Base-by-base conservation (phyloP, 495 filamentous ascomycete genomes). In the Bathelium albidoporum region DNA sequence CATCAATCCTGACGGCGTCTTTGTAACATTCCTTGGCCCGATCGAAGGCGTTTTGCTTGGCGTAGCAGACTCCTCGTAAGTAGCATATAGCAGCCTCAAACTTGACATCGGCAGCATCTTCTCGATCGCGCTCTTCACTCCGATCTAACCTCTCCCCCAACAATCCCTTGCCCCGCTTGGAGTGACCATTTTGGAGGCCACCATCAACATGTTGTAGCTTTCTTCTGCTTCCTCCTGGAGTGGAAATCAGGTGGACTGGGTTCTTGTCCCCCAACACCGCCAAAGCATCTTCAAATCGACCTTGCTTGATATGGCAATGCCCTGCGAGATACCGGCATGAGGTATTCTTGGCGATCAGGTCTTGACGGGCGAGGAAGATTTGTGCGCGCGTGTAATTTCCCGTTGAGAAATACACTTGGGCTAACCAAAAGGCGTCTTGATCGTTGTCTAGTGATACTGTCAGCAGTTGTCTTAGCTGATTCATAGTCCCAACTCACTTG, bases 21-120 rank as follows among this genome's bases (percentile, higher is more conserved):
- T 96, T 97, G 80, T 97, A 99, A 76, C 95, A 97, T 70, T 97
- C 91, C 69, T 96, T 96, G 39, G 94, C 94, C 29, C 92, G 86
- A 71, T 99, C 95, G 67, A 97, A 97, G 16, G 92, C 89, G 74
- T 97, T 99, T 75, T 95, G 90, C 74, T 96, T 97, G 20, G 94
- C 92, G 70, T 90, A 97, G 76, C 95, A 97, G 28, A 95, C 81
- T 2, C 94, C 94, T 26, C 94, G 81, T 39, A 99, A 78, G 75
- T 91, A 96, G 77, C 95, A 97, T 93, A 99, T 99, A 68, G 87
- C 89, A 1, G 95, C 95, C 75, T 97, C 94, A 66, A 90, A 95
- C 32, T 87, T 85, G 55, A 95, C 79, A 71, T 87, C 87, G n/a
- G 78, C 82, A 1, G 80, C 77, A 65, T 88, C 84, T 66, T 93